phyloP scores from a whole-genome alignment of 257 asterid genomes.

The Cynanchum wilfordii region DNA sequence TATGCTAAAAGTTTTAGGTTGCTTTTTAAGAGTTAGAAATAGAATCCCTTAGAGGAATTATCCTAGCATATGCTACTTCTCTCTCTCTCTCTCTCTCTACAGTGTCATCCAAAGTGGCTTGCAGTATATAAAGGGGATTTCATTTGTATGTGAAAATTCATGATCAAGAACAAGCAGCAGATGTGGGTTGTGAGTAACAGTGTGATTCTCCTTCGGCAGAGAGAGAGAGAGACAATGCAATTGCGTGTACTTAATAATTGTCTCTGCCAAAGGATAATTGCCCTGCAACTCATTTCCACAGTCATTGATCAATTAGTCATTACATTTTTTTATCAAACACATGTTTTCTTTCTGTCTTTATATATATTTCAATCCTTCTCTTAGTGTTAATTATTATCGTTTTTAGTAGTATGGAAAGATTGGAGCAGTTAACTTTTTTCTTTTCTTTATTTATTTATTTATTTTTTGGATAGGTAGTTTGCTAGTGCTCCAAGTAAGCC shows the following conservation, averaged over 20 bases:
- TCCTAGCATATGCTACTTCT: conserved; percentile 4
- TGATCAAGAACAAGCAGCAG: not conserved
- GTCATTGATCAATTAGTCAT: not conserved
- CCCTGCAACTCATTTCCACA: conserved; percentile 54
- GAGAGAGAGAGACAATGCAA: conserved; percentile 29
- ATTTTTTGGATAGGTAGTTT: no score
- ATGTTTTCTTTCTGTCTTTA: no score
- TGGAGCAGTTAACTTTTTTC: no score
- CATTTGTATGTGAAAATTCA: not conserved
- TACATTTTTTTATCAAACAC: no score
- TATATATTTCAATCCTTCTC: no score
- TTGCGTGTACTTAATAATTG: conserved; percentile 27
- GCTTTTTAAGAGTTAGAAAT: no score
- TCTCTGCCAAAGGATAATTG: conserved; percentile 76
- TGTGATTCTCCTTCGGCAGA: conserved; percentile 48
- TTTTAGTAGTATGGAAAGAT: no score
- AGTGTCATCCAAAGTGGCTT: no score
- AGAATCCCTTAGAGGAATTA: not conserved
- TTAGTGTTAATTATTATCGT: no score
- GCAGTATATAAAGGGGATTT: not conserved
- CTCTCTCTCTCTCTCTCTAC: not conserved
- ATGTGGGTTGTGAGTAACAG: conserved; percentile 34
- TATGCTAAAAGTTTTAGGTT: no score
- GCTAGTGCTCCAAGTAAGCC: no score
- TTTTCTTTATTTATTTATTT: no score